Evolutionary conservation across 163 green algal genomes (phyloP).

Genomic region (Prototheca wickerhamii): DNA sequence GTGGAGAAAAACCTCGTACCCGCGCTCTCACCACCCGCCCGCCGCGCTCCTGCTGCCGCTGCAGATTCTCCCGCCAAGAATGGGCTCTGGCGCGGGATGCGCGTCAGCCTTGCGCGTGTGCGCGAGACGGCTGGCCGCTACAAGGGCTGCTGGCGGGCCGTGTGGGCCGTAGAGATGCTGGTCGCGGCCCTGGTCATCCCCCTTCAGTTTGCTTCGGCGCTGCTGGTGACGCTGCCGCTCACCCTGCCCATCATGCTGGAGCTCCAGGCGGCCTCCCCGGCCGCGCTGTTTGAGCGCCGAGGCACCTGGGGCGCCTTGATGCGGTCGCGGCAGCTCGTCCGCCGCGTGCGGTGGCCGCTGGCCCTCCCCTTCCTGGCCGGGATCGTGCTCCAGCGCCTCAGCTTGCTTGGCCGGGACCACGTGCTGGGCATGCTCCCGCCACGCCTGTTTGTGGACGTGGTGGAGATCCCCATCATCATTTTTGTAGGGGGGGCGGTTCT

Average conservation of each 20-base stretch:
- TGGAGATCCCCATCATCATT: slow-evolving; percentile 23
- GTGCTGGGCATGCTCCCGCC: slow-evolving; percentile 12
- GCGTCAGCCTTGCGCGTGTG: background rate
- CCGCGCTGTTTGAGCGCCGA: slow-evolving; percentile 9
- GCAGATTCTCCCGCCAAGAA: background rate
- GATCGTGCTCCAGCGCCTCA: slow-evolving; percentile 9
- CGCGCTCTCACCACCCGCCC: too few species aligned
- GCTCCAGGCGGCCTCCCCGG: slow-evolving; percentile 13
- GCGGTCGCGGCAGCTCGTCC: slow-evolving; percentile 16
- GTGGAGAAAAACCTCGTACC: too few species aligned
- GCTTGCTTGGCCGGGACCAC: slow-evolving; percentile 5
- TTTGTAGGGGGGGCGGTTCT: slow-evolving; percentile 10
- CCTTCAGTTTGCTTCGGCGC: slow-evolving; percentile 1
- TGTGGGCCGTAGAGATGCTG: slow-evolving; percentile 23
- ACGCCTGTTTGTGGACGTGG: slow-evolving; percentile 20
- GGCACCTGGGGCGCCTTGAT: slow-evolving; percentile 6
- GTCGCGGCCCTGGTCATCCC: slow-evolving; percentile 21
- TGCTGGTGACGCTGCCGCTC: slow-evolving; percentile 25
- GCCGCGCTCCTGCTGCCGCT: background rate
- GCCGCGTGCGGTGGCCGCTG: slow-evolving; percentile 20
- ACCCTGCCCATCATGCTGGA: slow-evolving; percentile 24
- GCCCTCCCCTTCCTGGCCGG: slow-evolving; percentile 24
- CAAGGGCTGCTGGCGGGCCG: slow-evolving; percentile 1
- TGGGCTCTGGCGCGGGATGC: background rate
- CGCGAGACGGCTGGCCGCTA: background rate